These are phyloP conservation scores for Ceriops tagal DNA, from an alignment of 345 rosid genomes.

Conservation along the genomic window DNA sequence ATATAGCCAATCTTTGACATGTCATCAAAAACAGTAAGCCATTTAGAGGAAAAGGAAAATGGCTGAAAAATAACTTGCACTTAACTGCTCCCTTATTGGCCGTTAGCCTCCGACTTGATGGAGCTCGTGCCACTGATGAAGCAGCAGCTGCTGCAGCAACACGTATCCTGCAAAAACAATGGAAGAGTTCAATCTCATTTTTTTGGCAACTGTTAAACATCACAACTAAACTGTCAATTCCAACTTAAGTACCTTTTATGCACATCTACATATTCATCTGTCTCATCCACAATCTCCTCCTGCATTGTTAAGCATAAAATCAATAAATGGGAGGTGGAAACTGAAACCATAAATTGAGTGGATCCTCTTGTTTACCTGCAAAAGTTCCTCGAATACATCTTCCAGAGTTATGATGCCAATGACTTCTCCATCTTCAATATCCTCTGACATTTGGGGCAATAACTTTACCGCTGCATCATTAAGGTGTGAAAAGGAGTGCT, in stretches of 20 bases:
- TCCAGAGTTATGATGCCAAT: conserved; percentile 91
- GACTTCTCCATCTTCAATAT: conserved; percentile 88
- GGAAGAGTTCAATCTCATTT: neutral
- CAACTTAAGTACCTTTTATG: conserved; percentile 62
- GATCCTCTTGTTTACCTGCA: conserved; percentile 48
- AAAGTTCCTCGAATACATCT: conserved; percentile 96
- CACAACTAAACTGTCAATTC: neutral
- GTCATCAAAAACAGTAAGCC: neutral
- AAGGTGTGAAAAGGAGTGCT: conserved; percentile 24
- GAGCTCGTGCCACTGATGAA: conserved; percentile 77
- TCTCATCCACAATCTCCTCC: conserved; percentile 99
- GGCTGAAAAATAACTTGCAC: conserved; percentile 17
- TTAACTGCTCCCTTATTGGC: conserved; percentile 55
- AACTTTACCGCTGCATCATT: conserved; percentile 40
- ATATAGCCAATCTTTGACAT: neutral
- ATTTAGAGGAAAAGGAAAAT: neutral
- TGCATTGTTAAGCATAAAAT: conserved; percentile 24
- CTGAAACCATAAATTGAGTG: neutral
- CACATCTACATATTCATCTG: conserved; percentile 93
- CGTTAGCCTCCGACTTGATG: conserved; percentile 71
- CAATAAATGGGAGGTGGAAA: neutral
- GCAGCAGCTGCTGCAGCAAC: conserved; percentile 99
- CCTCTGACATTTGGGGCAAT: conserved; percentile 50
- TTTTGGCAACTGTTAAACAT: neutral
- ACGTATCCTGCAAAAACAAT: conserved; percentile 58